Percentiles rank a stretch among this genome's conserved stretches.
These are phyloP conservation scores for Euphorbia tirucalli DNA, from an alignment of 345 rosid genomes.

Conservation along the genomic window DNA sequence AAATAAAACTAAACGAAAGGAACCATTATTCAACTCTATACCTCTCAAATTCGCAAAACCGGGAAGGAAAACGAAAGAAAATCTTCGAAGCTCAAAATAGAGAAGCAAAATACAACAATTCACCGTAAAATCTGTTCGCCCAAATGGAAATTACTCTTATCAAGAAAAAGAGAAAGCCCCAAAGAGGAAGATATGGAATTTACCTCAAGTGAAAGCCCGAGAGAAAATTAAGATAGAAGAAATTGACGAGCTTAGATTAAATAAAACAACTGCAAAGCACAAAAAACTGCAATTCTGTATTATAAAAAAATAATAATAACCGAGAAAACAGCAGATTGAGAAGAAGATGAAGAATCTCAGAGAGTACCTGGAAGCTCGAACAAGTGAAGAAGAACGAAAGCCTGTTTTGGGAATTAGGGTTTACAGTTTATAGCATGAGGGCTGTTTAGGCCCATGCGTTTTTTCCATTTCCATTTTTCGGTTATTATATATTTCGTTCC, in stretches of 20 bases:
- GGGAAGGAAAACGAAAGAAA: neutral
- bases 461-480: neutral
- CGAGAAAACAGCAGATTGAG: neutral
- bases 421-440: neutral
- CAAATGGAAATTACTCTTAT: neutral
- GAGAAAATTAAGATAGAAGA: neutral
- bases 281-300: neutral
- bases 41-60: neutral
- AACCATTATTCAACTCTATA: neutral
- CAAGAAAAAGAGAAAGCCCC: no score
- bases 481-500: neutral
- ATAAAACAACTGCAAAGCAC: neutral
- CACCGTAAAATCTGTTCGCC: neutral
- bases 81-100: neutral
- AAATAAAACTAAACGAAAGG: no score
- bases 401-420: neutral
- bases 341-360: neutral
- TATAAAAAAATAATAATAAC: no score
- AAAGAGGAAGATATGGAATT: neutral
- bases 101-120: slow-evolving; percentile 1
- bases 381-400: slow-evolving; percentile 11
- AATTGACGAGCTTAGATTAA: no score
- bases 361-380: slow-evolving; percentile 11
- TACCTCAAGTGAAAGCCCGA: neutral
- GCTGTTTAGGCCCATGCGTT: neutral